These are phyloP conservation scores for Chiua virens DNA, from an alignment of 768 basidiomycete species.

Conservation along the genomic window DNA sequence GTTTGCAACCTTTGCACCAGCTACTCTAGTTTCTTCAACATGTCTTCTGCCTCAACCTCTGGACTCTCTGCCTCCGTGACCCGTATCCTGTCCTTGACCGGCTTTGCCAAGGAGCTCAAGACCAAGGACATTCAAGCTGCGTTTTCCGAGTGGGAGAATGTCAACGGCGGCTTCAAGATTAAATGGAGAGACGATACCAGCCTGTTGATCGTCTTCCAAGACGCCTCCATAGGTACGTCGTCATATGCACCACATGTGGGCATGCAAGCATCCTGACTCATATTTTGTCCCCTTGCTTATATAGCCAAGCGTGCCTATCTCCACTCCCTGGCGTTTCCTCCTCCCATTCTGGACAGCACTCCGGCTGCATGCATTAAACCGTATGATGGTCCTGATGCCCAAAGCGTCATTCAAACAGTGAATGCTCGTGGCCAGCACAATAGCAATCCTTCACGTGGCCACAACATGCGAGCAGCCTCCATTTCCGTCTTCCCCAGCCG, in stretches of 20 bases:
- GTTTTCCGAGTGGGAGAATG: conserved; percentile 85
- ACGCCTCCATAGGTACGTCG: conserved; percentile 82
- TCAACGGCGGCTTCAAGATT: conserved; percentile 93
- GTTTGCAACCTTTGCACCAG: conserved; percentile 2
- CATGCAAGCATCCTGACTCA: neutral
- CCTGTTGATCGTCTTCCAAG: conserved; percentile 91
- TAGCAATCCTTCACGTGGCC: conserved; percentile 64
- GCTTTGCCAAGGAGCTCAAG: conserved; percentile 94
- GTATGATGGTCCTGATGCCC: conserved; percentile 94
- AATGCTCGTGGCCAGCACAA: conserved; percentile 69
- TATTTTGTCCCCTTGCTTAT: neutral
- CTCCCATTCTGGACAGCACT: conserved; percentile 59
- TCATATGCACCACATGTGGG: conserved; percentile 2
- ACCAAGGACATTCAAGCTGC: conserved; percentile 94
- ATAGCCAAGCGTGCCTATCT: conserved; percentile 58
- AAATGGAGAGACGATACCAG: conserved; percentile 99
- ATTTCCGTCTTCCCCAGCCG: conserved; percentile 64
- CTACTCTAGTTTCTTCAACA: conserved; percentile 28
- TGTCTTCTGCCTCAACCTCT: conserved; percentile 67
- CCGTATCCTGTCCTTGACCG: conserved; percentile 88
- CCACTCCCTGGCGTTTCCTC: conserved; percentile 81
- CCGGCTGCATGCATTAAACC: conserved; percentile 70
- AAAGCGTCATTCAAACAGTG: conserved; percentile 78
- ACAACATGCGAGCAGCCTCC: conserved; percentile 68
- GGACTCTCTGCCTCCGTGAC: conserved; percentile 94